A percentile compares a stretch with the other conserved stretches of the same genome.
Evolutionary conservation across 371 early-diverging fungal species (phyloP).

Genomic region (Mortierella sp.): DNA sequence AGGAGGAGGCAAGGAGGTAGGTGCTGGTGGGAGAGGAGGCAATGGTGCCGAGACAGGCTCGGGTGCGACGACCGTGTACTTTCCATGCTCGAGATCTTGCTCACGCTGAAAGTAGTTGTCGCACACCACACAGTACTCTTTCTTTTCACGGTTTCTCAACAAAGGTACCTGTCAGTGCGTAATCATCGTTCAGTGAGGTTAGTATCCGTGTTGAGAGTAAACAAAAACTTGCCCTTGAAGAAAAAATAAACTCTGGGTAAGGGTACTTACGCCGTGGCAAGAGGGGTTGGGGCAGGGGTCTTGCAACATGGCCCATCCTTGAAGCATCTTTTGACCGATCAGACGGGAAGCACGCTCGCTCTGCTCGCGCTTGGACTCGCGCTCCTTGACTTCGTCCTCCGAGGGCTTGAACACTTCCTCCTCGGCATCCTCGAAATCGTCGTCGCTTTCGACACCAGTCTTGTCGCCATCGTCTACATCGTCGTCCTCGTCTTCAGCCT

Average conservation of each 20-base stretch:
- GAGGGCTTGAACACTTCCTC: slow-evolving; percentile 40
- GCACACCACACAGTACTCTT: slow-evolving; percentile 78
- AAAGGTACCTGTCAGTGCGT: slow-evolving; percentile 66
- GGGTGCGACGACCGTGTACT: slow-evolving; percentile 28
- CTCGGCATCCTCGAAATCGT: slow-evolving; percentile 54
- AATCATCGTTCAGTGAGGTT: neutral
- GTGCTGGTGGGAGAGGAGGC: slow-evolving; percentile 14
- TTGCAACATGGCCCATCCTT: slow-evolving; percentile 80
- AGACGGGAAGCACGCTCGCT: slow-evolving; percentile 72
- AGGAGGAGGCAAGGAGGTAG: slow-evolving; percentile 7
- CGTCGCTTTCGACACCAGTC: slow-evolving; percentile 40
- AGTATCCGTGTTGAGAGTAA: neutral
- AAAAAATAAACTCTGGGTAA: too few relatives aligned
- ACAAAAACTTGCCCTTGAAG: neutral
- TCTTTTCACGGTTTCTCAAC: slow-evolving; percentile 70
- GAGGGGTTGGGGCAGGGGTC: slow-evolving; percentile 71
- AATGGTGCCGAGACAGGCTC: slow-evolving; percentile 3
- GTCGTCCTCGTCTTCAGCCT: slow-evolving; percentile 5
- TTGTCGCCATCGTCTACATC: slow-evolving; percentile 31
- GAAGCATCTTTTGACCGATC: slow-evolving; percentile 77
- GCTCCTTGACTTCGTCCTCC: slow-evolving; percentile 53
- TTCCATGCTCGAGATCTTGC: slow-evolving; percentile 51
- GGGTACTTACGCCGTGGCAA: slow-evolving; percentile 70
- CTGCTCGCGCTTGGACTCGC: slow-evolving; percentile 63
- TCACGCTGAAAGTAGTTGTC: slow-evolving; percentile 60